Conservation (phyloP, 805 yeast species). For the Ogataea salicorniae region DNA sequence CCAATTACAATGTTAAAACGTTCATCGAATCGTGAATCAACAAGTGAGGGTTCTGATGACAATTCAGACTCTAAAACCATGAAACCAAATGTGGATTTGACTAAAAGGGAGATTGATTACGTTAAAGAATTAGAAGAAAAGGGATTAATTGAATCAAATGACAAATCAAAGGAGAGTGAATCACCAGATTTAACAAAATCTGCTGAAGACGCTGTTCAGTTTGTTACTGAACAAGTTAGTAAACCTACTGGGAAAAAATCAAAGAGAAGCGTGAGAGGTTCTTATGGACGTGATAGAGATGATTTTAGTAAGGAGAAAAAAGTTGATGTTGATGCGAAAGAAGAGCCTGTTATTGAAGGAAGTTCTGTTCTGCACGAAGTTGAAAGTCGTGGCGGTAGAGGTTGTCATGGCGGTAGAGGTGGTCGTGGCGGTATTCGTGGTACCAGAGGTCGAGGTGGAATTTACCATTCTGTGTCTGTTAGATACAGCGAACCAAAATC, state of each 20-base stretch:
- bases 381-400: background rate
- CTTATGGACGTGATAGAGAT: no score
- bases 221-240: no score
- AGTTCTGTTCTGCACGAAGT: no score
- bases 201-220: no score
- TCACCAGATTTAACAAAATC: no score
- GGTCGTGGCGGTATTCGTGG: no score
- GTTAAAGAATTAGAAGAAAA: slow-evolving; percentile 4
- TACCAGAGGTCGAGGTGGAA: background rate
- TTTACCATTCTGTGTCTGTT: slow-evolving; percentile 6
- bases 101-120: background rate
- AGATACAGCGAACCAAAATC: slow-evolving; percentile 2
- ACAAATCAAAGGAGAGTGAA: background rate
- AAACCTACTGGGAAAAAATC: no score
- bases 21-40: background rate
- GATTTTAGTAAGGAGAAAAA: no score
- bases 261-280: no score
- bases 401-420: slow-evolving; percentile 4
- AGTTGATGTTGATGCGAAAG: no score
- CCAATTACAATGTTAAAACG: slow-evolving; percentile 1
- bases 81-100: slow-evolving; percentile 1
- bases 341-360: no score
- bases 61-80: background rate
- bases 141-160: background rate
- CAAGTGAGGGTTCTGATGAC: background rate